phyloP scores from a whole-genome alignment of 2,329 filamentous ascomycete species.

The Clarireedia monteithiana region DNA sequence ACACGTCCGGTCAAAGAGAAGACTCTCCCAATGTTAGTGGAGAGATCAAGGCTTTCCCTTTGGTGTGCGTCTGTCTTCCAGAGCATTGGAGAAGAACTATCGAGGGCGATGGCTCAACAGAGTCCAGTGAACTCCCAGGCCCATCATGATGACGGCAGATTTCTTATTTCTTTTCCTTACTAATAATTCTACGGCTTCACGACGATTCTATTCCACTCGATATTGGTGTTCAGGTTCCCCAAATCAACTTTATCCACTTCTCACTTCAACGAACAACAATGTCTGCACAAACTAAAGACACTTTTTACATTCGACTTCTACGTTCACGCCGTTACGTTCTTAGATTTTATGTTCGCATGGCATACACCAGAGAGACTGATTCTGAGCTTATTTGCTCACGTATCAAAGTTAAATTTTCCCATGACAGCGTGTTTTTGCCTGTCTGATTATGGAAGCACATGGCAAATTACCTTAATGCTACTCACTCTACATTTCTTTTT shows the following conservation, averaged over 20 bases:
- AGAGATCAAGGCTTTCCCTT: constrained; percentile 95
- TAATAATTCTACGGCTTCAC: constrained; percentile 25
- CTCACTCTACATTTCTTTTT: constrained; percentile 11
- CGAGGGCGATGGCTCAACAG: constrained; percentile 72
- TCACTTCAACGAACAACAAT: constrained; percentile 1
- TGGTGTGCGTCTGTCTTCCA: constrained; percentile 91
- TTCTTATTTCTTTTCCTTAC: background rate
- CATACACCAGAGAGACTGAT: constrained; percentile 13
- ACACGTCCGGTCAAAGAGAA: constrained; percentile 58
- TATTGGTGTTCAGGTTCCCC: constrained; percentile 21
- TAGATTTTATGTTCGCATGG: constrained; percentile 20
- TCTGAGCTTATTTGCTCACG: constrained; percentile 18
- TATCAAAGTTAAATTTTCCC: constrained; percentile 18
- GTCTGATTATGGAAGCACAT: constrained; percentile 8
- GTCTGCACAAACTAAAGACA: constrained; percentile 1
- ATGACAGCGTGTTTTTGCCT: constrained; percentile 10
- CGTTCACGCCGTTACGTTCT: constrained; percentile 24
- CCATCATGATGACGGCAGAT: constrained; percentile 9
- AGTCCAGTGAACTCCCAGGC: constrained; percentile 40
- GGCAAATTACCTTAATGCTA: constrained; percentile 7
- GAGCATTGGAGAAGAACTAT: constrained; percentile 97
- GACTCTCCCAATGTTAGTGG: constrained; percentile 60
- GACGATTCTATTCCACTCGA: constrained; percentile 22
- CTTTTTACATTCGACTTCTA: constrained; percentile 6
- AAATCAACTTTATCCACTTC: constrained; percentile 2